These are phyloP conservation scores for Phaffia tasmanica DNA, from an alignment of 768 basidiomycete genomes.

Conservation along the genomic window DNA sequence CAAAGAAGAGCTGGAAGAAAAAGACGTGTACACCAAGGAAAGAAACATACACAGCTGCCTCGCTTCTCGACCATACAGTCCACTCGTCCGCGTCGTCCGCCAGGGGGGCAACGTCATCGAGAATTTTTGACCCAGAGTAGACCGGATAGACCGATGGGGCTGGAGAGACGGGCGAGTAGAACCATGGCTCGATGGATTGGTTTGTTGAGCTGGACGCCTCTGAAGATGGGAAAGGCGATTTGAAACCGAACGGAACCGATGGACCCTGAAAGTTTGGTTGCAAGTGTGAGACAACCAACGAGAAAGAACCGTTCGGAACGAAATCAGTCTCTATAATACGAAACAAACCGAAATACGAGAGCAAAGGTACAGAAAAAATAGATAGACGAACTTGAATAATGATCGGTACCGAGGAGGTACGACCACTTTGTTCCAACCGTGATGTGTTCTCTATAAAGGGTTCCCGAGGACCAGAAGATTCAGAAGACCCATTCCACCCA, in stretches of 20 bases:
- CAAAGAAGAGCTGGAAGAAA: neutral
- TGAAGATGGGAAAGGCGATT: constrained; percentile 2
- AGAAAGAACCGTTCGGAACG: no score
- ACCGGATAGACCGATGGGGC: constrained; percentile 10
- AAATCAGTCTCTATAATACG: no score
- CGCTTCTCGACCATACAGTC: constrained; percentile 3
- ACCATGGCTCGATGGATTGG: neutral
- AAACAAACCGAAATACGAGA: no score
- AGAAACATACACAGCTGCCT: neutral
- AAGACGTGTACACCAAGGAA: neutral
- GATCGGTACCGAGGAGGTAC: no score
- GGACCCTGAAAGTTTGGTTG: neutral
- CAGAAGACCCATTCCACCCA: no score
- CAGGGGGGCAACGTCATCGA: constrained; percentile 4
- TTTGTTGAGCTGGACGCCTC: neutral
- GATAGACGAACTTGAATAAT: no score
- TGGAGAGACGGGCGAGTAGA: constrained; percentile 3
- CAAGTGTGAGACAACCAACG: no score
- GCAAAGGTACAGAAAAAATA: no score
- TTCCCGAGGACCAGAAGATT: no score
- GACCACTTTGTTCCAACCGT: no score
- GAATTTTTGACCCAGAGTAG: neutral
- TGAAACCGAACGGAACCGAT: constrained; percentile 11
- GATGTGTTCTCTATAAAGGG: no score
- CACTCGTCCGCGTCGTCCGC: constrained; percentile 8